Evolutionary conservation across 306 rosid species (phyloP).

Genomic region (Acacia acuminata): DNA sequence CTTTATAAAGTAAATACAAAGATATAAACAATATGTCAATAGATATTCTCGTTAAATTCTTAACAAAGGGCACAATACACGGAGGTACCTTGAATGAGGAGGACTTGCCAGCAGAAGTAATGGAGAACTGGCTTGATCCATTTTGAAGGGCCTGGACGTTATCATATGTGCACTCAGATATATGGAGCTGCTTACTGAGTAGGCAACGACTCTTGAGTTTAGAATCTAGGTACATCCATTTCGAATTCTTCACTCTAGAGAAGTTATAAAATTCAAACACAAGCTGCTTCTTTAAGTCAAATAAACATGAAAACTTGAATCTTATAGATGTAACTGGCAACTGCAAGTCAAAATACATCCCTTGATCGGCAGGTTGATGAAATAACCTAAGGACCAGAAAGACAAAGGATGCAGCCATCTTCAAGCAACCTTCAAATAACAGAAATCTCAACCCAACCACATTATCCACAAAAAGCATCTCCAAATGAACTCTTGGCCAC

Average conservation of each 20-base stretch:
- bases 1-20: neutral
- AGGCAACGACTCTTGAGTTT: slow-evolving; percentile 58
- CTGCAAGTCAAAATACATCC: slow-evolving; percentile 47
- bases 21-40: neutral
- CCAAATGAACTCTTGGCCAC: slow-evolving; percentile 68
- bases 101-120: slow-evolving; percentile 26
- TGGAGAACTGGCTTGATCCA: slow-evolving; percentile 41
- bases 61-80: neutral
- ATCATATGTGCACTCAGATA: slow-evolving; percentile 72
- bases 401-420: slow-evolving; percentile 60
- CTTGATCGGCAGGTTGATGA: slow-evolving; percentile 48
- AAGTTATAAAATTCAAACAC: slow-evolving; percentile 65
- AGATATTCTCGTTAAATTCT: neutral
- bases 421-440: slow-evolving; percentile 75
- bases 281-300: slow-evolving; percentile 52
- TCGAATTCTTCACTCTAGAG: slow-evolving; percentile 51
- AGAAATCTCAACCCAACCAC: slow-evolving; percentile 69
- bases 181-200: slow-evolving; percentile 63
- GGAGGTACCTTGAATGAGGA: slow-evolving; percentile 53
- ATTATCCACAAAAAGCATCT: slow-evolving; percentile 79
- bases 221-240: slow-evolving; percentile 61
- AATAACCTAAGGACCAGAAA: slow-evolving; percentile 53
- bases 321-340: slow-evolving; percentile 72
- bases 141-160: slow-evolving; percentile 66
- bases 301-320: slow-evolving; percentile 58